Base-by-base conservation (phyloP, 495 filamentous ascomycete genomes). In the Penicillium egyptiacum region DNA sequence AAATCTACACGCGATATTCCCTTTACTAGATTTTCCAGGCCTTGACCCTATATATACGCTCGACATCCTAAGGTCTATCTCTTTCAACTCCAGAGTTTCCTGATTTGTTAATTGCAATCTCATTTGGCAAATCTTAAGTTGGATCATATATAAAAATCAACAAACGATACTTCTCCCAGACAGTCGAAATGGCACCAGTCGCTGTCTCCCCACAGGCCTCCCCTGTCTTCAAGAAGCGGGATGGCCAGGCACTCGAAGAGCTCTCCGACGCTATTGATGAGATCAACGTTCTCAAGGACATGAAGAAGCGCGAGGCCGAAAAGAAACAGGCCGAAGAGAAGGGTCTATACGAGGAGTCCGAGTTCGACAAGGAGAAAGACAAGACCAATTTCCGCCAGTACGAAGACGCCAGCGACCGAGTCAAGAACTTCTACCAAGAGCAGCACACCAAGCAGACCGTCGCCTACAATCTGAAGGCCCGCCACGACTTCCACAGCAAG, bases 401-500 rank as follows among this genome's bases (percentile, higher is more conserved):
- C 75, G 83, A 87, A 49, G 81, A 84, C 23, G 88, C 89, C 57
- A 90, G 87, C 70, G 85, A 88, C 72, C 81, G 88, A 23, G 88
- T 94, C 64, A 88, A 88, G 73, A 79, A 78, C 77, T 94, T 94
- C 75, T 94, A 94, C 79, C 77, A 78, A 30, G 88, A 92, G 69
- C 89, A 92, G 62, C 90, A 94, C 73, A 81, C 81, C 69, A 90
- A 90, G 75, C 89, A 94, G 65, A 94, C 88, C 0, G 86, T 92
- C 0, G 88, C 88, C 14, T 90, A 91, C 81, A 92, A 92, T 75
- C 80, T 92, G 17, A 82, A 86, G 53, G 82, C 88, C 5, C 88
- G 91, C 40, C 79, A 86, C 58, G 75, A 75, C 48, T 92, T 95
- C 77, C 78, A 86, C 66, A 79, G 79, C 43, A 81, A 83, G 53